phyloP scores from a whole-genome alignment of 768 basidiomycete genomes.

The Lentinula sp. region DNA sequence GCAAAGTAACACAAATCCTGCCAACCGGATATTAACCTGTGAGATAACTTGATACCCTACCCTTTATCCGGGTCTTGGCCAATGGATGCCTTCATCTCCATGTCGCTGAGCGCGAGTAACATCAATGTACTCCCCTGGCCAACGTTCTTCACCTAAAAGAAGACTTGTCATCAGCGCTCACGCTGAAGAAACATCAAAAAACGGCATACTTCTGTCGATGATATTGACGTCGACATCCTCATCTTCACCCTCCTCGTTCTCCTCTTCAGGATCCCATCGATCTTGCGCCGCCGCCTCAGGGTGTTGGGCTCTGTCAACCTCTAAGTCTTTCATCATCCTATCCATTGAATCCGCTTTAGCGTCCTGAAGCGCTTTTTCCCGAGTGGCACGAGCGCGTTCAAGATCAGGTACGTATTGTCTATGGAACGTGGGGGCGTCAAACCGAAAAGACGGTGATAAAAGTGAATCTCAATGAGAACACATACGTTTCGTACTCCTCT shows the following conservation, averaged over 20 bases:
- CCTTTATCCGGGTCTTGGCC: slow-evolving; percentile 63
- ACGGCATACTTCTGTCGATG: slow-evolving; percentile 61
- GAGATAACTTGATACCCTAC: background rate
- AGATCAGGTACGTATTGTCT: slow-evolving; percentile 94
- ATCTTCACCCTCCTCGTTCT: slow-evolving; percentile 32
- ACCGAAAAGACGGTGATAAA: background rate
- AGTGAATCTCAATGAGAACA: slow-evolving; percentile 2
- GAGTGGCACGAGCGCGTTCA: slow-evolving; percentile 55
- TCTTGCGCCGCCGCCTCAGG: slow-evolving; percentile 51
- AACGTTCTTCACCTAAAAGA: slow-evolving; percentile 54
- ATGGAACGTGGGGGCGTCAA: slow-evolving; percentile 4
- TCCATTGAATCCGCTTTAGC: slow-evolving; percentile 73
- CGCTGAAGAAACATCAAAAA: background rate
- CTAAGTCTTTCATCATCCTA: slow-evolving; percentile 74
- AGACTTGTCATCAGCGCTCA: slow-evolving; percentile 4
- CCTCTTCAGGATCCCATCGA: slow-evolving; percentile 55
- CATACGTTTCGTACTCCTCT: slow-evolving; percentile 84
- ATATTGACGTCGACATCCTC: slow-evolving; percentile 59
- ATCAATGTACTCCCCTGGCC: slow-evolving; percentile 74
- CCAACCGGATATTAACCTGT: background rate
- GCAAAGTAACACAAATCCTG: background rate
- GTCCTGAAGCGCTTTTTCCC: slow-evolving; percentile 59
- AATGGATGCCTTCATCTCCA: slow-evolving; percentile 52
- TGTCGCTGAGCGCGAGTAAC: slow-evolving; percentile 54
- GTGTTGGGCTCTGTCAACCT: slow-evolving; percentile 63